Conservation (phyloP, 2,329 filamentous ascomycete genomes). For the Spiromastix sp. region DNA sequence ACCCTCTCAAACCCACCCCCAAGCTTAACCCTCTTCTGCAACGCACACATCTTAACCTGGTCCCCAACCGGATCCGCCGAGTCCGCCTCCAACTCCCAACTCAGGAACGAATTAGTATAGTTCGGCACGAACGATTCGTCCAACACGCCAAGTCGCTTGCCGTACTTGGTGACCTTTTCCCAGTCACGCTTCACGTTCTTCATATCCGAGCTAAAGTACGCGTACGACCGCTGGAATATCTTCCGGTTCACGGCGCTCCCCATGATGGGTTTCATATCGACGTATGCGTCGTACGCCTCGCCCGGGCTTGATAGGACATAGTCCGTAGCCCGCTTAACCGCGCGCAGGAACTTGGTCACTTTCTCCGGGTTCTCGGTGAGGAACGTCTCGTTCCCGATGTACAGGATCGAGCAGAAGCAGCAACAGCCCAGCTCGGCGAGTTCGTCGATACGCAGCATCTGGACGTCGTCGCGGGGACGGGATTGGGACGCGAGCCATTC, state of each 20-base stretch:
- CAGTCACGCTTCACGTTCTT: conserved; percentile 68
- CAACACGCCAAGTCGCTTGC: conserved; percentile 61
- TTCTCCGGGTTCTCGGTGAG: conserved; percentile 55
- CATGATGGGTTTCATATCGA: conserved; percentile 64
- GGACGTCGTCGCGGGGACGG: conserved; percentile 56
- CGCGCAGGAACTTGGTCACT: conserved; percentile 57
- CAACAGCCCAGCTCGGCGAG: conserved; percentile 71
- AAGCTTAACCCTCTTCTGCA: conserved; percentile 57
- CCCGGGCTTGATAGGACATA: conserved; percentile 56
- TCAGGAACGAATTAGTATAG: conserved; percentile 63
- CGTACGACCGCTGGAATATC: conserved; percentile 70
- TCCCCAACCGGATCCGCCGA: conserved; percentile 59
- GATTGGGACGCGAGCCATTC: conserved; percentile 59
- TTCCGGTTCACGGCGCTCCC: conserved; percentile 58
- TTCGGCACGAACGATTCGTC: conserved; percentile 56
- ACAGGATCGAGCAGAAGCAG: conserved; percentile 74
- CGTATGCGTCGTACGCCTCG: conserved; percentile 56
- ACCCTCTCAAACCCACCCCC: conserved; percentile 49
- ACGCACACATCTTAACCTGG: conserved; percentile 61
- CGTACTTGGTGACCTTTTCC: conserved; percentile 67
- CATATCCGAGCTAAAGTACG: conserved; percentile 63
- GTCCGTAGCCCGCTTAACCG: conserved; percentile 65
- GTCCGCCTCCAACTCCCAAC: conserved; percentile 55
- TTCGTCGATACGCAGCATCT: conserved; percentile 74
- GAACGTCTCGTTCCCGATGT: conserved; percentile 68